phyloP scores from a whole-genome alignment of 208 protist genomes.

The Vickermania spadyakhi region DNA sequence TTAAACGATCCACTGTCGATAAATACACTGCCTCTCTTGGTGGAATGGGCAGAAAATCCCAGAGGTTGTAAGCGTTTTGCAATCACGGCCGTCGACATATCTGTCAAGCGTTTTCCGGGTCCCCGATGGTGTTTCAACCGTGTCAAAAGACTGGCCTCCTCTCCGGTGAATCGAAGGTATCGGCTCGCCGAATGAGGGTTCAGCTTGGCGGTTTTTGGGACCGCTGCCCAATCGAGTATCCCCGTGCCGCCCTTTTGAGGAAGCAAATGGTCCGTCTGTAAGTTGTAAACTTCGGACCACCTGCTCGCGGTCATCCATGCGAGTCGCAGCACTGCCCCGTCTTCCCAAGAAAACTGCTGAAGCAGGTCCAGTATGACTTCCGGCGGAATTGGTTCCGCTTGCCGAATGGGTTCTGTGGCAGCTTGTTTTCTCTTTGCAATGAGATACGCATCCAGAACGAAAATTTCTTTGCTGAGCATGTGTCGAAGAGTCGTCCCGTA shows the following conservation, averaged over 20 bases:
- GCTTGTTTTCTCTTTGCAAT: neutral
- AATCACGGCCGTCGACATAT: neutral
- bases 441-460: neutral
- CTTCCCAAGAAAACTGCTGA: neutral
- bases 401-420: neutral
- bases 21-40: conserved; percentile 1
- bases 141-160: neutral
- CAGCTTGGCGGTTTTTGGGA: conserved; percentile 1
- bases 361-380: neutral
- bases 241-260: neutral
- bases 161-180: neutral
- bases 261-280: neutral
- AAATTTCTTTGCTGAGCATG: conserved; percentile 3
- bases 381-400: neutral
- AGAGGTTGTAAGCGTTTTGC: neutral
- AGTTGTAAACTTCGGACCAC: neutral
- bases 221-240: conserved; percentile 1
- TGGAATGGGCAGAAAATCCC: conserved; percentile 2
- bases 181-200: neutral
- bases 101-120: neutral
- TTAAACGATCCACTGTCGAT: too few relatives aligned
- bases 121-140: neutral
- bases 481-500: conserved; percentile 1
- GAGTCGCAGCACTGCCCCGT: neutral
- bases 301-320: conserved; percentile 1